Percentiles rank a stretch among this genome's conserved stretches.
phyloP scores from a whole-genome alignment of 2,329 filamentous ascomycete species.

The Polytolypa hystricis region DNA sequence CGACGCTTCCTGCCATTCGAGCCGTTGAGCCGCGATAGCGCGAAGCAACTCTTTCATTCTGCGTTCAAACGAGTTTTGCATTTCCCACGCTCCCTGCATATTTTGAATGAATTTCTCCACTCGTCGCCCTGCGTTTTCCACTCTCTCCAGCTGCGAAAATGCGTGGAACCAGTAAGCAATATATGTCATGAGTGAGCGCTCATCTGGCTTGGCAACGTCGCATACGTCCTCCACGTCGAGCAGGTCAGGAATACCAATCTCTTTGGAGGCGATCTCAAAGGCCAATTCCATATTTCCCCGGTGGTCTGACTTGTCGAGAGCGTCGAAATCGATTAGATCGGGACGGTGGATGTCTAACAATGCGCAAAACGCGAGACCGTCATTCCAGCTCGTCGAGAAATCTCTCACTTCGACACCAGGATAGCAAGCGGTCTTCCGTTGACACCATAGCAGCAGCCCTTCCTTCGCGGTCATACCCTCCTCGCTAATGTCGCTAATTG shows the following conservation, averaged over 20 bases:
- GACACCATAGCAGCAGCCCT: conserved; percentile 89
- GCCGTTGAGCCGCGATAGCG: conserved; percentile 60
- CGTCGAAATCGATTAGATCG: conserved; percentile 93
- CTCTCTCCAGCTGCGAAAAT: conserved; percentile 97
- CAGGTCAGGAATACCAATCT: conserved; percentile 92
- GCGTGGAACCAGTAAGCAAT: conserved; percentile 99
- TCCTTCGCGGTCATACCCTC: conserved; percentile 98
- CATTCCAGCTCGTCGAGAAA: conserved; percentile 94
- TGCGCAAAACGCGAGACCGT: conserved; percentile 92
- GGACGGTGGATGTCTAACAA: conserved; percentile 93
- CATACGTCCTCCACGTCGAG: conserved; percentile 97
- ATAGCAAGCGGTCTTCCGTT: conserved; percentile 96
- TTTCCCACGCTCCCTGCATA: conserved; percentile 99
- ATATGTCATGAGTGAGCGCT: conserved; percentile 96
- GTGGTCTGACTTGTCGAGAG: conserved; percentile 87
- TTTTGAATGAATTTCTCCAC: conserved; percentile 98
- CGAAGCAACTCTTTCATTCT: conserved; percentile 75
- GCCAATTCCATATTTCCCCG: conserved; percentile 95
- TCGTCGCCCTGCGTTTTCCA: conserved; percentile 89
- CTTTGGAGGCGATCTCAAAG: conserved; percentile 89
- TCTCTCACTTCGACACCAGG: conserved; percentile 92
- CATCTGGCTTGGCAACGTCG: conserved; percentile 90
- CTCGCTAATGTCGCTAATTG: conserved; percentile 96
- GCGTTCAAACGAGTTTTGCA: conserved; percentile 92
- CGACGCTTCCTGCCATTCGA: conserved; percentile 63